Conservation (phyloP, 371 early-diverging fungal species). For the Zancudomyces culisetae region DNA sequence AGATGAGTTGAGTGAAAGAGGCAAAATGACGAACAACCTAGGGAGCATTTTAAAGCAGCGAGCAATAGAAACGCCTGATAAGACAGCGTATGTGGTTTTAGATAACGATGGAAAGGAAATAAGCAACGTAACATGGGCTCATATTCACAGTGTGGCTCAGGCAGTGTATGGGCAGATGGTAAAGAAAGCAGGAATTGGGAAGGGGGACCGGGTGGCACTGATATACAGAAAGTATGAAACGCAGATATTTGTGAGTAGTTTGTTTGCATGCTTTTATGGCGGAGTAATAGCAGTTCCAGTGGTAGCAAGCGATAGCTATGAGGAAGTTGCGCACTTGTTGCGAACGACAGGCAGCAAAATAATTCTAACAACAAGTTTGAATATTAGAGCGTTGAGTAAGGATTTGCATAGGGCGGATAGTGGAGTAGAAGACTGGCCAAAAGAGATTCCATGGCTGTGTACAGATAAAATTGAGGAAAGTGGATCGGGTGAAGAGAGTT, state of each 20-base stretch:
- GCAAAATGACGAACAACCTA: constrained; percentile 10
- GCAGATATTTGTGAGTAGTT: constrained; percentile 54
- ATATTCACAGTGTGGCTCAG: constrained; percentile 48
- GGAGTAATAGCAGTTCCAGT: constrained; percentile 71
- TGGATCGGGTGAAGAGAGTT: not conserved
- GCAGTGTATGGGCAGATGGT: constrained; percentile 37
- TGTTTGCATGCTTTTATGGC: constrained; percentile 63
- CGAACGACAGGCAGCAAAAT: constrained; percentile 39
- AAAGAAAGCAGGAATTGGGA: constrained; percentile 28
- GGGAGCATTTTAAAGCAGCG: constrained; percentile 36
- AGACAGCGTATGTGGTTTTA: constrained; percentile 39
- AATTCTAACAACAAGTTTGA: constrained; percentile 63
- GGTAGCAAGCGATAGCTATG: constrained; percentile 54
- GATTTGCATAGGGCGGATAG: constrained; percentile 33
- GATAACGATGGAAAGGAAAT: constrained; percentile 58
- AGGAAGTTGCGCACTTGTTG: constrained; percentile 55
- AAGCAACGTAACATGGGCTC: constrained; percentile 46
- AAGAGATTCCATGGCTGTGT: not conserved
- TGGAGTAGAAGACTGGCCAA: constrained; percentile 5
- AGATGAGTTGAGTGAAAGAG: no score
- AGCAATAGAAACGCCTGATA: constrained; percentile 27
- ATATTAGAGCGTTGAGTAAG: constrained; percentile 45
- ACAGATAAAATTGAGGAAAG: not conserved
- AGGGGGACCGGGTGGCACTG: constrained; percentile 54
- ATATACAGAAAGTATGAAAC: constrained; percentile 68